These are phyloP conservation scores for Dactylella cylindrospora DNA, from an alignment of 2,329 filamentous ascomycete species.

Conservation along the genomic window DNA sequence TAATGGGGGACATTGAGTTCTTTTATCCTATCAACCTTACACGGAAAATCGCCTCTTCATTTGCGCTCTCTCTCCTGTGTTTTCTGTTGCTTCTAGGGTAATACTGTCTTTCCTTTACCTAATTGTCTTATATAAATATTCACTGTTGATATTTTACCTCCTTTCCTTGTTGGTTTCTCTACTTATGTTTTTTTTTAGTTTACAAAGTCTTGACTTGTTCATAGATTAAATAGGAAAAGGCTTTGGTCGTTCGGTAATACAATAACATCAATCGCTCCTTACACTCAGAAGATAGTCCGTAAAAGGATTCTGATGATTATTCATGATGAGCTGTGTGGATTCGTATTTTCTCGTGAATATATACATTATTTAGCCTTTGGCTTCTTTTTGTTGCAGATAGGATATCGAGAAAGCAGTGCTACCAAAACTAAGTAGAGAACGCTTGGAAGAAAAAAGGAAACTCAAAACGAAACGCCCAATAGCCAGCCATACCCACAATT, in stretches of 20 bases:
- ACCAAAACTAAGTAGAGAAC: constrained; percentile 8
- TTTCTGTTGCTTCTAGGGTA: constrained; percentile 8
- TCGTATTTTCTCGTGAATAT: constrained; percentile 13
- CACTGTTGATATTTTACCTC: constrained; percentile 42
- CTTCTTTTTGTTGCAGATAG: constrained; percentile 20
- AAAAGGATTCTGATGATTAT: not conserved
- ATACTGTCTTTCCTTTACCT: constrained; percentile 19
- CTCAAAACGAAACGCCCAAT: not conserved
- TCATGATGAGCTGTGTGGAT: constrained; percentile 2
- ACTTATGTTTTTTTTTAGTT: constrained; percentile 17
- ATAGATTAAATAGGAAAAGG: constrained; percentile 36
- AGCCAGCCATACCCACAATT: not conserved
- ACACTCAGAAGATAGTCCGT: not conserved
- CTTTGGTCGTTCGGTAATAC: not conserved
- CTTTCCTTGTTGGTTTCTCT: too few relatives aligned
- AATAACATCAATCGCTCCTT: not conserved
- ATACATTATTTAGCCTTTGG: too few relatives aligned
- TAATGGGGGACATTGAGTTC: too few relatives aligned
- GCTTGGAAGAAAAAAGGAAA: constrained; percentile 4
- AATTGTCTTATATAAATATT: constrained; percentile 37
- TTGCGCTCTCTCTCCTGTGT: constrained; percentile 1
- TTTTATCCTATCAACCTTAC: constrained; percentile 2
- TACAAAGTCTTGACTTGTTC: constrained; percentile 28
- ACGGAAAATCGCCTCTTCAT: constrained; percentile 16
- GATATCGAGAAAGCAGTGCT: constrained; percentile 24